phyloP scores from a whole-genome alignment of 2,329 filamentous ascomycete species.

The Cladobotryum mycophilum region DNA sequence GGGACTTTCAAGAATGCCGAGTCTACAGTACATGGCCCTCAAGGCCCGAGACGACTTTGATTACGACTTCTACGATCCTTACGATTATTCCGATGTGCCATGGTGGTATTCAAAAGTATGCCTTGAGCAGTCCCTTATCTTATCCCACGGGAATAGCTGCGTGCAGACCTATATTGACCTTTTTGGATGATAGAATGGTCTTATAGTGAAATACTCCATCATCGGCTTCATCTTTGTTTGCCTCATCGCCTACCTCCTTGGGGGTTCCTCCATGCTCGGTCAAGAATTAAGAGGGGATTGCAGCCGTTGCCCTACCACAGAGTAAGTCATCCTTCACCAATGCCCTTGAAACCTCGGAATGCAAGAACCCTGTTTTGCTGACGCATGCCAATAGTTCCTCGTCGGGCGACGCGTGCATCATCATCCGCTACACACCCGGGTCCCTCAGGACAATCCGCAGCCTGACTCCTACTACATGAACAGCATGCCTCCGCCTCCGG shows the following conservation, averaged over 20 bases:
- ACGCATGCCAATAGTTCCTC: constrained; percentile 38
- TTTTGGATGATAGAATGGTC: constrained; percentile 42
- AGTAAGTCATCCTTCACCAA: constrained; percentile 34
- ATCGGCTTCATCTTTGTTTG: constrained; percentile 55
- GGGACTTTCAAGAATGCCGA: not conserved
- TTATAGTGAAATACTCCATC: constrained; percentile 65
- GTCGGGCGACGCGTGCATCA: constrained; percentile 34
- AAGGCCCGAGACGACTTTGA: not conserved
- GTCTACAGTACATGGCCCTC: not conserved
- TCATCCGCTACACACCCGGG: not conserved
- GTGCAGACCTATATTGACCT: constrained; percentile 9
- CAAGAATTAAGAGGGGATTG: constrained; percentile 58
- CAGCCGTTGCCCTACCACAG: constrained; percentile 64
- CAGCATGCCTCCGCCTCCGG: constrained; percentile 47
- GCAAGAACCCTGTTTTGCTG: not conserved
- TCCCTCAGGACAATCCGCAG: constrained; percentile 20
- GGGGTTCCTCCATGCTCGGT: constrained; percentile 66
- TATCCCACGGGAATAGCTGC: not conserved
- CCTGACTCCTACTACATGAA: constrained; percentile 40
- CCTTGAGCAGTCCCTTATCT: not conserved
- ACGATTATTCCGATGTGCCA: constrained; percentile 14
- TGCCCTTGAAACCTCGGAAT: not conserved
- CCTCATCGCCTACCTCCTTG: constrained; percentile 56
- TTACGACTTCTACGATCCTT: constrained; percentile 1
- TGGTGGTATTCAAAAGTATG: constrained; percentile 27